phyloP scores from a whole-genome alignment of 2,329 filamentous ascomycete species.

The Fonsecaea pedrosoi region DNA sequence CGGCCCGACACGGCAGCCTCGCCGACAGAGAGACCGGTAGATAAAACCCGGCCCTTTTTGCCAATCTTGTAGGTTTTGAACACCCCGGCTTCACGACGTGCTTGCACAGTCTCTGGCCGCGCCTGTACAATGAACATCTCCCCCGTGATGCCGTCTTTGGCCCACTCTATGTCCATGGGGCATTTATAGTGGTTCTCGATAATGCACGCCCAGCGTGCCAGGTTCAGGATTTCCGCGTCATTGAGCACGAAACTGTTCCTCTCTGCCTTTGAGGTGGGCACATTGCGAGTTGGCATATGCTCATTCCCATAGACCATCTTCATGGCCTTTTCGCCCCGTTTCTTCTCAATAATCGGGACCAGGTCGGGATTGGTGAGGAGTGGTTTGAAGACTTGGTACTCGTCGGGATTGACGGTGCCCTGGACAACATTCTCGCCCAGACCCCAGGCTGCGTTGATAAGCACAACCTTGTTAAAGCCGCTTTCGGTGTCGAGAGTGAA shows the following conservation, averaged over 20 bases:
- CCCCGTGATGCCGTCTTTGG: conserved; percentile 43
- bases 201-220: conserved; percentile 47
- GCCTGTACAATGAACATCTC: conserved; percentile 49
- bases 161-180: conserved; percentile 52
- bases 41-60: conserved; percentile 42
- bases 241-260: conserved; percentile 44
- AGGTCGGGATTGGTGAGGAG: conserved; percentile 42
- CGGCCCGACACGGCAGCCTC: conserved; percentile 46
- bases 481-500: conserved; percentile 52
- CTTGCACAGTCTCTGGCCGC: conserved; percentile 49
- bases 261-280: conserved; percentile 49
- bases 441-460: conserved; percentile 50
- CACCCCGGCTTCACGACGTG: conserved; percentile 42
- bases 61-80: conserved; percentile 47
- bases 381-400: conserved; percentile 51
- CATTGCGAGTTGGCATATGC: conserved; percentile 44
- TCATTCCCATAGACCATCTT: conserved; percentile 48
- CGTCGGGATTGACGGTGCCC: conserved; percentile 49
- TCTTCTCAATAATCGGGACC: conserved; percentile 47
- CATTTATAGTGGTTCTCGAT: conserved; percentile 48
- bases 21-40: conserved; percentile 46
- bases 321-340: conserved; percentile 45
- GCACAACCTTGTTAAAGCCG: conserved; percentile 49
- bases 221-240: conserved; percentile 47
- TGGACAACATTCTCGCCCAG: conserved; percentile 51